A percentile compares a stretch with the other conserved stretches of the same genome.
These are phyloP conservation scores for Alternaria sp. DNA, from an alignment of 2,329 filamentous ascomycete genomes.

Conservation along the genomic window DNA sequence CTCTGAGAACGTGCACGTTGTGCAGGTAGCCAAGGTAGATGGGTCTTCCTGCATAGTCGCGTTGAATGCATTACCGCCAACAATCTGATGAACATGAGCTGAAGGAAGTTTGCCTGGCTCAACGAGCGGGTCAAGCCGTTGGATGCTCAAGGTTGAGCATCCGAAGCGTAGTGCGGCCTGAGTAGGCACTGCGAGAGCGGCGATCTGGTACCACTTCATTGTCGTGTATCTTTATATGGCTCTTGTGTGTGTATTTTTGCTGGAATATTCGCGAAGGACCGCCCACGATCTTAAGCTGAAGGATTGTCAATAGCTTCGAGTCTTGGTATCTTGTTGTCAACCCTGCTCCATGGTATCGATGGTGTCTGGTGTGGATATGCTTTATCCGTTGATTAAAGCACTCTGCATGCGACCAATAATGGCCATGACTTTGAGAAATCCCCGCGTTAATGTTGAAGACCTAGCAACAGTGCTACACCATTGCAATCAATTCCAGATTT, in stretches of 20 bases:
- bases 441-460: neutral
- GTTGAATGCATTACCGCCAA: constrained; percentile 31
- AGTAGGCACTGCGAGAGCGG: constrained; percentile 19
- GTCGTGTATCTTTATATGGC: neutral
- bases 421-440: neutral
- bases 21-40: constrained; percentile 14
- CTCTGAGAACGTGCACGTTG: constrained; percentile 25
- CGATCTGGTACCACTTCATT: constrained; percentile 27
- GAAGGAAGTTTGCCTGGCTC: constrained; percentile 26
- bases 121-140: constrained; percentile 37
- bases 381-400: constrained; percentile 15
- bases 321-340: neutral
- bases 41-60: constrained; percentile 23
- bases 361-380: neutral
- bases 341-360: constrained; percentile 1
- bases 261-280: neutral
- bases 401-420: constrained; percentile 4
- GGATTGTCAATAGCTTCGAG: neutral
- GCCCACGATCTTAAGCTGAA: constrained; percentile 1
- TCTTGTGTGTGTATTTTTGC: neutral
- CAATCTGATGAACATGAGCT: constrained; percentile 29
- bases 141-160: constrained; percentile 30
- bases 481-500: constrained; percentile 3
- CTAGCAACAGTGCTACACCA: neutral
- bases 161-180: constrained; percentile 34